These are phyloP conservation scores for Simplicillium sp. DNA, from an alignment of 2,329 filamentous ascomycete species.

Conservation along the genomic window DNA sequence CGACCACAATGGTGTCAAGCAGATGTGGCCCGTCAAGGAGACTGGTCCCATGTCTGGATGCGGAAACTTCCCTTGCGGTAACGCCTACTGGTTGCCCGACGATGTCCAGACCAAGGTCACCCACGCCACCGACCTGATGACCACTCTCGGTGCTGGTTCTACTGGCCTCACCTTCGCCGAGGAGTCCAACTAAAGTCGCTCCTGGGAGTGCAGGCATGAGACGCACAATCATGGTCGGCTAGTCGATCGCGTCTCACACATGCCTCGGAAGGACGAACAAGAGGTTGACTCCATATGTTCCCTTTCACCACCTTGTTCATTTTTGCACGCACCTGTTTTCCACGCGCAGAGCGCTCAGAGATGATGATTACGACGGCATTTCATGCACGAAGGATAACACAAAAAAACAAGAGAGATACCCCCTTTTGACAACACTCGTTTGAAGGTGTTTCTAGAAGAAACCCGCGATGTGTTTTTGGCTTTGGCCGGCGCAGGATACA, in stretches of 20 bases:
- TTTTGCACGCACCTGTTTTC: not conserved
- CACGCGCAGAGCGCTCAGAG: conserved; percentile 15
- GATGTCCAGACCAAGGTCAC: conserved; percentile 48
- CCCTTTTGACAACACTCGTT: conserved; percentile 2
- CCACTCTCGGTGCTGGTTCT: conserved; percentile 33
- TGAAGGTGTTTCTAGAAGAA: conserved; percentile 9
- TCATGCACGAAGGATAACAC: conserved; percentile 7
- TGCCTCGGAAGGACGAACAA: not conserved
- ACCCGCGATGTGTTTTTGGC: too few relatives aligned
- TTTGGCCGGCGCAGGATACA: too few relatives aligned
- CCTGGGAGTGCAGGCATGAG: conserved; percentile 1
- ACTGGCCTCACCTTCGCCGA: conserved; percentile 13
- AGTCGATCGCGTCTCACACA: too few relatives aligned
- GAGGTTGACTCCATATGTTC: conserved; percentile 13
- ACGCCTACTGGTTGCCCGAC: conserved; percentile 42
- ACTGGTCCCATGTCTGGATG: conserved; percentile 37
- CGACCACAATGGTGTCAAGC: conserved; percentile 42
- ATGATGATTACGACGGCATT: conserved; percentile 6
- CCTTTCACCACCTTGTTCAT: conserved; percentile 8
- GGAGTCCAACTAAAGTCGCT: conserved; percentile 1
- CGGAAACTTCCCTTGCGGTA: conserved; percentile 40
- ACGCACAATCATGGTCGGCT: not conserved
- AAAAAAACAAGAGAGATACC: conserved; percentile 15
- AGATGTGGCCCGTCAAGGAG: conserved; percentile 36
- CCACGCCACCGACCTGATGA: conserved; percentile 36